Conservation (phyloP, 768 basidiomycete species). For the Mycena metata region DNA sequence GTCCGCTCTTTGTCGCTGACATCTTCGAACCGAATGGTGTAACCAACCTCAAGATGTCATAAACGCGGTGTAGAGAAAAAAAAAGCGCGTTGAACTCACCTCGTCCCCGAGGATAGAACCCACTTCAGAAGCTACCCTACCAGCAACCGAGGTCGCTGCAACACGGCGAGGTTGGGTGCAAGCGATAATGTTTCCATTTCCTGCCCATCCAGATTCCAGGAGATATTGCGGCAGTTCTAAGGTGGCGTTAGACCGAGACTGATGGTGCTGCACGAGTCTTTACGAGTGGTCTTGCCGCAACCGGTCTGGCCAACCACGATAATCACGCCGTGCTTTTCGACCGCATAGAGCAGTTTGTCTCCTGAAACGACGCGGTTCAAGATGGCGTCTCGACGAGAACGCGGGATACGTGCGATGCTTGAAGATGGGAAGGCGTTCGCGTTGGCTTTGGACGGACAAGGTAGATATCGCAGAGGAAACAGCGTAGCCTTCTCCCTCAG, state of each 20-base stretch:
- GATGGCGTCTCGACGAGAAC: slow-evolving; percentile 10
- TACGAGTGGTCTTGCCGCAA: slow-evolving; percentile 98
- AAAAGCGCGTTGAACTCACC: slow-evolving; percentile 54
- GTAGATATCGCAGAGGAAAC: slow-evolving; percentile 74
- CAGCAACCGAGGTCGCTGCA: slow-evolving; percentile 94
- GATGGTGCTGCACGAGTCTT: slow-evolving; percentile 47
- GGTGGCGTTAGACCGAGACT: slow-evolving; percentile 35
- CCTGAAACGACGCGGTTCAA: slow-evolving; percentile 57
- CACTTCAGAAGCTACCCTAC: slow-evolving; percentile 92
- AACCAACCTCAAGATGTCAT: slow-evolving; percentile 81
- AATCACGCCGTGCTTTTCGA: slow-evolving; percentile 87
- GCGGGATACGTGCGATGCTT: slow-evolving; percentile 77
- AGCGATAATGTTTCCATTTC: slow-evolving; percentile 85
- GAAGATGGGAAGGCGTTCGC: slow-evolving; percentile 89
- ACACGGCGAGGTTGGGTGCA: slow-evolving; percentile 96
- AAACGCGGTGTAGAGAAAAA: slow-evolving; percentile 1
- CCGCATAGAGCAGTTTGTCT: slow-evolving; percentile 82
- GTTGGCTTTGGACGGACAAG: slow-evolving; percentile 78
- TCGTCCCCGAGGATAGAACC: slow-evolving; percentile 91
- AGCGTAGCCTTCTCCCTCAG: slow-evolving; percentile 80
- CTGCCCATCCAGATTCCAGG: slow-evolving; percentile 93
- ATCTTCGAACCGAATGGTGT: slow-evolving; percentile 97
- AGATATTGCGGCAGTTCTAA: slow-evolving; percentile 96
- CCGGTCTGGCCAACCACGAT: slow-evolving; percentile 97
- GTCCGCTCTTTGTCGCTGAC: slow-evolving; percentile 88